Conservation (phyloP, 2,329 filamentous ascomycete genomes). For the Coniochaeta ligniaria region DNA sequence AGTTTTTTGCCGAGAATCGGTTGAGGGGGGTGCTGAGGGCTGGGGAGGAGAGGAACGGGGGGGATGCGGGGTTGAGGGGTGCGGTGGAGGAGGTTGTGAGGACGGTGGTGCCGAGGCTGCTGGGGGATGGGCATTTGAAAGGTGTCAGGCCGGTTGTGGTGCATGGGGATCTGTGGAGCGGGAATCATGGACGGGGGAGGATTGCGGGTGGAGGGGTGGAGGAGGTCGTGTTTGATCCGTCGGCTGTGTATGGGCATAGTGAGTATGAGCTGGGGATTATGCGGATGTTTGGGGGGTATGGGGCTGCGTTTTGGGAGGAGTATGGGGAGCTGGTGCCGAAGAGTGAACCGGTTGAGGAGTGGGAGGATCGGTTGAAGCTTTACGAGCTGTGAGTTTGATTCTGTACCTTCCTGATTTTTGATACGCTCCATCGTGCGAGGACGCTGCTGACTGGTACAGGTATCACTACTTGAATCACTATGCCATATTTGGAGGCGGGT, state of each 20-base stretch:
- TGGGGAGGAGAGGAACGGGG: constrained; percentile 54
- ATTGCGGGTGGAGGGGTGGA: constrained; percentile 52
- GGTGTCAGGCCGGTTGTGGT: constrained; percentile 70
- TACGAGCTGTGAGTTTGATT: constrained; percentile 69
- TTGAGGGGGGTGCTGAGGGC: constrained; percentile 57
- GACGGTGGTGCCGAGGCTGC: constrained; percentile 66
- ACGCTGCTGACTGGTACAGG: neutral
- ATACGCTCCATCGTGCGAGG: neutral
- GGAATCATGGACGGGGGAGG: constrained; percentile 64
- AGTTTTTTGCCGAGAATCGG: constrained; percentile 76
- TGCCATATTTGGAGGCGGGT: constrained; percentile 76
- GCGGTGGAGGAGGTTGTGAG: constrained; percentile 58
- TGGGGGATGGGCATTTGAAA: constrained; percentile 60
- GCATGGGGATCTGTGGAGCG: constrained; percentile 92
- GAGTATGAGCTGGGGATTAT: constrained; percentile 94
- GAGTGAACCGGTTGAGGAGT: constrained; percentile 74
- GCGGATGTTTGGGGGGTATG: constrained; percentile 93
- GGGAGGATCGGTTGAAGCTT: constrained; percentile 71
- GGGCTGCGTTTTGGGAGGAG: constrained; percentile 61
- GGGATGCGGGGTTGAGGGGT: constrained; percentile 51
- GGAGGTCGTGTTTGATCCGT: constrained; percentile 77
- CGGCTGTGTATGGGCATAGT: constrained; percentile 73
- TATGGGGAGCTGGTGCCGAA: constrained; percentile 72
- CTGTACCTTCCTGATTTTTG: neutral
- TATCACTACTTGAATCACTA: constrained; percentile 59